These are phyloP conservation scores for Durio zibethinus DNA, from an alignment of 345 rosid genomes.

Conservation along the genomic window DNA sequence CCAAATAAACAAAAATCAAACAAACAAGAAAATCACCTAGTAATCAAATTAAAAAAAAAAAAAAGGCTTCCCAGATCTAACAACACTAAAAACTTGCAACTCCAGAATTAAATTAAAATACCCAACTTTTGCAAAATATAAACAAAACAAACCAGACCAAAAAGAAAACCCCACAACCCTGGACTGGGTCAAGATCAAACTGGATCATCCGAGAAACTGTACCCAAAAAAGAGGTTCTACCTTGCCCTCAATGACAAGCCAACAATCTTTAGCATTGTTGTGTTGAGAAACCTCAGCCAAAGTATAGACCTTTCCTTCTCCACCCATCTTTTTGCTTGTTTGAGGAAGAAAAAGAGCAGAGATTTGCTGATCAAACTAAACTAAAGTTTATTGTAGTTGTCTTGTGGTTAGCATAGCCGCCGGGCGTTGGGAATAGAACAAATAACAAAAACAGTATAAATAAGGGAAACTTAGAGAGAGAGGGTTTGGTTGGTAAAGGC, in stretches of 20 bases:
- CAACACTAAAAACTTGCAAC: background rate
- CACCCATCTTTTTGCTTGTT: slow-evolving; percentile 42
- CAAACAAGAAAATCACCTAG: background rate
- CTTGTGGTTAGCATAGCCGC: background rate
- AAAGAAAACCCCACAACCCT: background rate
- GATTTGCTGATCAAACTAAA: background rate
- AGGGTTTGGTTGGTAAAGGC: background rate
- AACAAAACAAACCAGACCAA: background rate
- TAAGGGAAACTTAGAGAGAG: background rate
- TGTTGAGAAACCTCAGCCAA: slow-evolving; percentile 75
- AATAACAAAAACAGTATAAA: background rate
- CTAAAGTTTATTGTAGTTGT: background rate
- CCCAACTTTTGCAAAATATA: background rate
- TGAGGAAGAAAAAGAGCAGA: background rate
- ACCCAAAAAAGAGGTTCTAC: slow-evolving; percentile 23
- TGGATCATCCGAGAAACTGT: background rate
- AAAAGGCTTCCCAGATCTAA: background rate
- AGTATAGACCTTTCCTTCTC: slow-evolving; percentile 52
- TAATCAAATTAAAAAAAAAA: background rate
- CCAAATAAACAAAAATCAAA: background rate
- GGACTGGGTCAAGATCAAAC: background rate
- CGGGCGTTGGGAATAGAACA: background rate
- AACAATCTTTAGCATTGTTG: slow-evolving; percentile 62
- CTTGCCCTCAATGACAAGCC: slow-evolving; percentile 91
- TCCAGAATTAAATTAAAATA: background rate